Evolutionary conservation across 2,329 filamentous ascomycete species (phyloP).

Genomic region (Xylariomycetidae sp.): DNA sequence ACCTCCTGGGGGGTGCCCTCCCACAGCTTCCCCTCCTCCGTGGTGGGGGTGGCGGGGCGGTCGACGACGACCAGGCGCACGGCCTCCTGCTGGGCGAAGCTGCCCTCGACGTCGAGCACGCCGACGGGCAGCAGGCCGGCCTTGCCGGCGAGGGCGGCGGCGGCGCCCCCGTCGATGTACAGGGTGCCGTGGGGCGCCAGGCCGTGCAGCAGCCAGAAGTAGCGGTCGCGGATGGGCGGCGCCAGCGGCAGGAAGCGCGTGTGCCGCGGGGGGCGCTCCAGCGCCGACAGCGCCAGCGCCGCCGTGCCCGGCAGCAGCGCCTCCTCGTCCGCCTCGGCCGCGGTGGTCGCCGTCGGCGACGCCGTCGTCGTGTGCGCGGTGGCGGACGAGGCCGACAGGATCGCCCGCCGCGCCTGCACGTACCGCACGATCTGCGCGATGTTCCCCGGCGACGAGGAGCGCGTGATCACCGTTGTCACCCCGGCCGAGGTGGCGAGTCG

Average conservation of each 20-base stretch:
- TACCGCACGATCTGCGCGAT: constrained; percentile 82
- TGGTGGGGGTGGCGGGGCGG: constrained; percentile 29
- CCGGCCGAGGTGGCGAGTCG: constrained; percentile 88
- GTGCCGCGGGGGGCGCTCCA: constrained; percentile 61
- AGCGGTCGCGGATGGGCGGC: constrained; percentile 82
- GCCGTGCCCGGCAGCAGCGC: constrained; percentile 34
- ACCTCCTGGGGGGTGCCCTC: constrained; percentile 60
- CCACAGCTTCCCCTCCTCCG: constrained; percentile 40
- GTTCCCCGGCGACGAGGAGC: constrained; percentile 88
- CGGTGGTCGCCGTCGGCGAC: constrained; percentile 12
- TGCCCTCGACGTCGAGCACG: constrained; percentile 83
- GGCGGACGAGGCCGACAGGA: constrained; percentile 33
- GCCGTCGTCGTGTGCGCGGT: constrained; percentile 14
- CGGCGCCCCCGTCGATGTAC: constrained; percentile 88
- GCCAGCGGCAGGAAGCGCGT: constrained; percentile 85
- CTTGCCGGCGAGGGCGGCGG: constrained; percentile 72
- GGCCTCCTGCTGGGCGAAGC: constrained; percentile 87
- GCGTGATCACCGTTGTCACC: constrained; percentile 92
- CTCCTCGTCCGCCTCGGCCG: constrained; percentile 24
- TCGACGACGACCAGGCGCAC: constrained; percentile 80
- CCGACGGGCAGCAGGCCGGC: constrained; percentile 85
- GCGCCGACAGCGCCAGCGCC: constrained; percentile 32
- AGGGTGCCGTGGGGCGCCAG: constrained; percentile 83
- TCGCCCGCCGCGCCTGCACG: constrained; percentile 48
- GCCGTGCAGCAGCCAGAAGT: constrained; percentile 96